Base-by-base conservation (phyloP, 2,329 filamentous ascomycete species). In the Botrytis fabae region DNA sequence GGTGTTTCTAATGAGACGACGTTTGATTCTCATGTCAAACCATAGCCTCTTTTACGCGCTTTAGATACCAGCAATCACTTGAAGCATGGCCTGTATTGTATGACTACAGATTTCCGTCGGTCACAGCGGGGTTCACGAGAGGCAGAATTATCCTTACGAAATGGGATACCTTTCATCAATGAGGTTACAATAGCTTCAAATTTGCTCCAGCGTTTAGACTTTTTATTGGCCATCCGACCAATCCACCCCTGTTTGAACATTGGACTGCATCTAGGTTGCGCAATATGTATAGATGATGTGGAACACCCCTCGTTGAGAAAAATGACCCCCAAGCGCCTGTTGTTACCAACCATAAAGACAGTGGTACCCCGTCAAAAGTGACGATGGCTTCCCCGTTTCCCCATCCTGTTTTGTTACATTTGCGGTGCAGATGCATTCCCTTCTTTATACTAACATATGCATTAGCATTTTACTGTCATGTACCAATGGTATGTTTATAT, bases 401-500 rank as follows among this genome's bases (percentile, higher is more conserved):
- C 35, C 2, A 38, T 71, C 48, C 7, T 8, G 40, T 38, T 42
- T n/a, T 6, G 16, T 4, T 8, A 14, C n/a, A 69, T 54, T 5
- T 9, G 40, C 38, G n/a, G 59, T 65, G 54, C 28, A 57, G 22
- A 72, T 72, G 70, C 28, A 25, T 72, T 42, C 51, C 16, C 38
- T 69, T 60, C 40, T 57, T 38, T 35, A 40, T 48, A 22, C 59
- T 51, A 40, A 60, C 3, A 40, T 72, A 22, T 69, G 70, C 42
- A 60, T 61, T 42, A 16, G 54, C 54, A 61, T 72, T 35, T 54
- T 72, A 25, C 51, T 72, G 16, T 61, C 70, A 46, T 72, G 51
- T 60, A 64, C 35, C 22, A n/a, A 51, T 72, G 70, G 70, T 72
- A 46, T 44, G 63, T 69, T 42, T 57, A 42, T n/a, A 35, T 42